Conservation (phyloP, 805 yeast species). For the Candida sithepensis region DNA sequence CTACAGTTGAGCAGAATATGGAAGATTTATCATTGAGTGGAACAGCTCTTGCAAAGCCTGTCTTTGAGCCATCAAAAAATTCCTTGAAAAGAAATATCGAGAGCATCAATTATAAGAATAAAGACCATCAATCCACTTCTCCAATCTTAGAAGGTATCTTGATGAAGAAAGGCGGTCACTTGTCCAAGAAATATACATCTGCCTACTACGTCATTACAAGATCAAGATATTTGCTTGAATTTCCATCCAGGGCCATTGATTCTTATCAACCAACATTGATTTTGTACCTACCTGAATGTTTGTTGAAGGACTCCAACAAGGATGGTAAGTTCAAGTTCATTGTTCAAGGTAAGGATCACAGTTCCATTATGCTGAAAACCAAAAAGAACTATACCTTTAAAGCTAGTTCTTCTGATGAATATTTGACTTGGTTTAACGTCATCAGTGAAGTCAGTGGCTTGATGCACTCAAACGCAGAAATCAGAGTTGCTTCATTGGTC, state of each 20-base stretch:
- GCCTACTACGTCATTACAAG: slow-evolving; percentile 47
- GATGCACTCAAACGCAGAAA: slow-evolving; percentile 12
- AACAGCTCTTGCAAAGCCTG: slow-evolving; percentile 5
- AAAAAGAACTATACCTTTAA: slow-evolving; percentile 35
- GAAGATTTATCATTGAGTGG: not conserved
- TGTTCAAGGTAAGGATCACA: slow-evolving; percentile 42
- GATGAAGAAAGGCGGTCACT: slow-evolving; percentile 40
- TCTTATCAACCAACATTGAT: slow-evolving; percentile 41
- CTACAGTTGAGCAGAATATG: slow-evolving; percentile 1
- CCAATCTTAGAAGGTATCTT: slow-evolving; percentile 48
- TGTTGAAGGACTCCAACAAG: slow-evolving; percentile 29
- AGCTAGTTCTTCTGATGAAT: slow-evolving; percentile 42
- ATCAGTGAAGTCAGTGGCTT: slow-evolving; percentile 29
- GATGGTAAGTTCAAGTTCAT: slow-evolving; percentile 38
- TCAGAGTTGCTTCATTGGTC: slow-evolving; percentile 1
- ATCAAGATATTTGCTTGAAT: slow-evolving; percentile 42
- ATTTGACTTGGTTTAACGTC: slow-evolving; percentile 43
- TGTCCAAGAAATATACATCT: slow-evolving; percentile 39
- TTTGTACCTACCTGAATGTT: slow-evolving; percentile 45
- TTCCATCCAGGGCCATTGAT: slow-evolving; percentile 42
- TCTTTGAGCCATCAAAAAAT: slow-evolving; percentile 9
- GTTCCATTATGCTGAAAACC: slow-evolving; percentile 23
- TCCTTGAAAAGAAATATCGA: slow-evolving; percentile 34
- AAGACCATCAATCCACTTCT: slow-evolving; percentile 35
- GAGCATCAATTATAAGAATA: slow-evolving; percentile 36